Base-by-base conservation (phyloP, 2,329 filamentous ascomycete species). In the Fusarium tupiense region DNA sequence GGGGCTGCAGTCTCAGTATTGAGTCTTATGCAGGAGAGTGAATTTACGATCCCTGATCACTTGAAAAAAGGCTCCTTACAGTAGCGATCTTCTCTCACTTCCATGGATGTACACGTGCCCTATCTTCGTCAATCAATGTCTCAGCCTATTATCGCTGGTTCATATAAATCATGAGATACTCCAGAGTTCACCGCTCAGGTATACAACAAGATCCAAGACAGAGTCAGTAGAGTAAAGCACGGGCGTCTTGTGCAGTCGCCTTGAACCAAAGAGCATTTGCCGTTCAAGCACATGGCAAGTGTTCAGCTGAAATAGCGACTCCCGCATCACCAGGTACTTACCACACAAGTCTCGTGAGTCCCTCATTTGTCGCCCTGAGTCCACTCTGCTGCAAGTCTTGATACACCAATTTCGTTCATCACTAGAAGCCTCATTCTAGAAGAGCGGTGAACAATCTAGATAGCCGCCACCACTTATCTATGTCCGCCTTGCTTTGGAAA, bases 361-460 rank as follows among this genome's bases (percentile, higher is more conserved):
- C 46, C 67, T 60, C 61, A 74, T 73, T 73, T 69, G 69, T 43
- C 46, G 50, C 57, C 59, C 38, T 22, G 33, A 71, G 63, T 35
- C 64, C 69, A 69, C 57, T 62, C 50, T 64, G 22, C 46, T 63
- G 69, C 61, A 67, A 62, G 72, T 60, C 64, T 52, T 41, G 24
- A 64, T 60, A 61, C 47, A 69, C 41, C 58, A 54, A 38, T 53
- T 49, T 69, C n/a, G 37, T 46, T 24, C 57, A 50, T 62, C 57
- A 44, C 56, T 40, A 31, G 38, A 61, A 61, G 57, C 69, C 72
- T 59, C 64, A 31, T 75, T 75, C 72, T 70, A 63, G 72, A 74
- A 75, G 62, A 74, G 72, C 72, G 72, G 72, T 74, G 72, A 74
- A 74, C 29, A 33, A 40, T 60, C n/a, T 31, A 41, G 57, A 63